A percentile compares a stretch with the other conserved stretches of the same genome.
Conservation (phyloP, 2,329 filamentous ascomycete genomes). For the Chaetomium globosum region DNA sequence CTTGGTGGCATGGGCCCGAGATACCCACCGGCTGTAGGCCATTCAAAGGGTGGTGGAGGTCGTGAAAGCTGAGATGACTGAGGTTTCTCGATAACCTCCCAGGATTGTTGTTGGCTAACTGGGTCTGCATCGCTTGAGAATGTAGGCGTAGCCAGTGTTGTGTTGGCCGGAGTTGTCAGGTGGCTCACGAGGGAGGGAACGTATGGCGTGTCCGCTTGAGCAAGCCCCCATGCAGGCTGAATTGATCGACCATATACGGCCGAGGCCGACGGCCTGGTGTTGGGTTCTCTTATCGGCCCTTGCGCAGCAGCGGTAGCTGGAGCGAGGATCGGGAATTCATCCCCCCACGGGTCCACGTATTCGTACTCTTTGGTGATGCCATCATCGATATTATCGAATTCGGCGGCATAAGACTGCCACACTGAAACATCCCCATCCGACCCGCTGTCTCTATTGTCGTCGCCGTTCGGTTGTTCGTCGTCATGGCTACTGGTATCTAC, state of each 20-base stretch:
- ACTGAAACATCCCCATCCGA: background rate
- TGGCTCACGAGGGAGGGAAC: background rate
- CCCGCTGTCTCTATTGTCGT: slow-evolving; percentile 1
- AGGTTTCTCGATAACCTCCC: slow-evolving; percentile 1
- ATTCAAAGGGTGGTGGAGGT: background rate
- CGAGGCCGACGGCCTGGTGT: background rate
- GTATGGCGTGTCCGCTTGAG: background rate
- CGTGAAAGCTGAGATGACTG: background rate
- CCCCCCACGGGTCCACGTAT: background rate
- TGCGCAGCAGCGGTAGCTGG: background rate
- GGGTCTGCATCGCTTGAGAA: background rate
- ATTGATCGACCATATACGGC: background rate
- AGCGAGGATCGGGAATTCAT: background rate
- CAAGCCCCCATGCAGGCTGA: background rate
- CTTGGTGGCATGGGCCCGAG: background rate
- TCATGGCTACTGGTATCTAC: slow-evolving; percentile 4
- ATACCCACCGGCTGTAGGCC: background rate
- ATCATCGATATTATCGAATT: slow-evolving; percentile 1
- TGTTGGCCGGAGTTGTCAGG: background rate
- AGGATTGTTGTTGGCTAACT: background rate
- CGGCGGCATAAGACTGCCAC: slow-evolving; percentile 5
- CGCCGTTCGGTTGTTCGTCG: background rate
- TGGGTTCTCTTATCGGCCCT: background rate
- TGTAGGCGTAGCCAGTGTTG: background rate
- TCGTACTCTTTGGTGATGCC: slow-evolving; percentile 5